phyloP scores from a whole-genome alignment of 2,329 filamentous ascomycete species.

The Pseudogymnoascus sp. region DNA sequence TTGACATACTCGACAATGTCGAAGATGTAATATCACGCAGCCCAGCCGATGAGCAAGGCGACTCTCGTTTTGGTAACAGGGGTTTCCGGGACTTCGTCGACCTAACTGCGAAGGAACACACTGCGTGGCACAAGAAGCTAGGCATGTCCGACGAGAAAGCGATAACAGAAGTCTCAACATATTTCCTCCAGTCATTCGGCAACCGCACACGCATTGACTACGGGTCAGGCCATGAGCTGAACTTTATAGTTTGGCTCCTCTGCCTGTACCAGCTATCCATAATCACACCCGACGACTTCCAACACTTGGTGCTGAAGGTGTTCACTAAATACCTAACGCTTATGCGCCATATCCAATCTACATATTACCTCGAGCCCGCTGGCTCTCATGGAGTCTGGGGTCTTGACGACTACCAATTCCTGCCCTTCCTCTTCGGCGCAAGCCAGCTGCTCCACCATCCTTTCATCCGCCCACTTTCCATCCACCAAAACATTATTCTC shows the following conservation, averaged over 20 bases:
- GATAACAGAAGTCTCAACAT: conserved; percentile 66
- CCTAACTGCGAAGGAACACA: conserved; percentile 45
- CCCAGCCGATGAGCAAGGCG: conserved; percentile 77
- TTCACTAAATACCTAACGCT: conserved; percentile 76
- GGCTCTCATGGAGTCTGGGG: conserved; percentile 98
- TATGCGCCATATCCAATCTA: conserved; percentile 81
- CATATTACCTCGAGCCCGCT: conserved; percentile 94
- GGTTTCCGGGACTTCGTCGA: conserved; percentile 79
- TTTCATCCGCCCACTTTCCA: conserved; percentile 69
- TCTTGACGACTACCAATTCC: conserved; percentile 92
- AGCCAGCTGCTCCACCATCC: conserved; percentile 80
- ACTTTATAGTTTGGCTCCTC: conserved; percentile 95
- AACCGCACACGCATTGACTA: conserved; percentile 88
- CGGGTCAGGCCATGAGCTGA: conserved; percentile 92
- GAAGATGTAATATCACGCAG: conserved; percentile 58
- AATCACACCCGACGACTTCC: conserved; percentile 60
- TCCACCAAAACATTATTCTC: conserved; percentile 80
- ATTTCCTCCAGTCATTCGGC: conserved; percentile 77
- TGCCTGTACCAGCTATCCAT: conserved; percentile 75
- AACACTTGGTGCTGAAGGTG: conserved; percentile 64
- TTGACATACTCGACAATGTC: conserved; percentile 63
- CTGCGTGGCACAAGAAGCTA: conserved; percentile 57
- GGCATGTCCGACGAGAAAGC: conserved; percentile 46
- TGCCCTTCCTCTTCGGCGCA: conserved; percentile 91
- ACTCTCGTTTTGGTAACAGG: conserved; percentile 91